Percentiles rank a stretch among this genome's conserved stretches.
Evolutionary conservation across 2,329 filamentous ascomycete species (phyloP).

Genomic region (Aspergillus viridinutans): DNA sequence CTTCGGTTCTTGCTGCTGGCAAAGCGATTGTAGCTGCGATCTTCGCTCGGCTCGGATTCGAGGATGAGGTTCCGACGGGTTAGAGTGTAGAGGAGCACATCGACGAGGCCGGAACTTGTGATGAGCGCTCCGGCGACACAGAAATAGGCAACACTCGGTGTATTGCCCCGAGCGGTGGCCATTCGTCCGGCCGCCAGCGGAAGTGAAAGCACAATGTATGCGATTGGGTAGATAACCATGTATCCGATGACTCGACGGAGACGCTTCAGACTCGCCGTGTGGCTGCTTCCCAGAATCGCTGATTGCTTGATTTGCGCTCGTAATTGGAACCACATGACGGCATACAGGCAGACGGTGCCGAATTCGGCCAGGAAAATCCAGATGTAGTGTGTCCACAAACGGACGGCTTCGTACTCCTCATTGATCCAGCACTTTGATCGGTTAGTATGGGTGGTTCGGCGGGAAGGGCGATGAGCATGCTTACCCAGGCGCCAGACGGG

Average conservation of each 20-base stretch:
- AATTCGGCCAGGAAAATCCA: slow-evolving; percentile 55
- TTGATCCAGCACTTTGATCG: slow-evolving; percentile 33
- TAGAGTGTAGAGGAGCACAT: slow-evolving; percentile 55
- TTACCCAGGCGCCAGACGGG: slow-evolving; percentile 48
- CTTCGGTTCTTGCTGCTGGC: slow-evolving; percentile 23
- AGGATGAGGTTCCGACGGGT: slow-evolving; percentile 54
- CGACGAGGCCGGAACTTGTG: slow-evolving; percentile 56
- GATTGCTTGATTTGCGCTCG: slow-evolving; percentile 42
- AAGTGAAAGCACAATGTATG: slow-evolving; percentile 60
- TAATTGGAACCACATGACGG: slow-evolving; percentile 47
- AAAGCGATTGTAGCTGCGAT: slow-evolving; percentile 31
- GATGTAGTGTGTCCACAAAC: slow-evolving; percentile 51
- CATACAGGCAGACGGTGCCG: slow-evolving; percentile 48
- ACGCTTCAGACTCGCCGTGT: slow-evolving; percentile 35
- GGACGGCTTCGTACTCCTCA: slow-evolving; percentile 40
- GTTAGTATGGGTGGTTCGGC: slow-evolving; percentile 1
- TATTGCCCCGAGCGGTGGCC: slow-evolving; percentile 34
- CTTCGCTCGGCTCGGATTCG: slow-evolving; percentile 44
- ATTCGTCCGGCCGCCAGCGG: slow-evolving; percentile 53
- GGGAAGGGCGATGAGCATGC: neutral
- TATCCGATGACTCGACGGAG: slow-evolving; percentile 43
- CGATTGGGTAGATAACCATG: slow-evolving; percentile 46
- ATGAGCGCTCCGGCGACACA: slow-evolving; percentile 54
- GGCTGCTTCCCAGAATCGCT: slow-evolving; percentile 31
- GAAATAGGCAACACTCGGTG: slow-evolving; percentile 40